phyloP scores from a whole-genome alignment of 768 basidiomycete genomes.

The Clavaria fumosa region DNA sequence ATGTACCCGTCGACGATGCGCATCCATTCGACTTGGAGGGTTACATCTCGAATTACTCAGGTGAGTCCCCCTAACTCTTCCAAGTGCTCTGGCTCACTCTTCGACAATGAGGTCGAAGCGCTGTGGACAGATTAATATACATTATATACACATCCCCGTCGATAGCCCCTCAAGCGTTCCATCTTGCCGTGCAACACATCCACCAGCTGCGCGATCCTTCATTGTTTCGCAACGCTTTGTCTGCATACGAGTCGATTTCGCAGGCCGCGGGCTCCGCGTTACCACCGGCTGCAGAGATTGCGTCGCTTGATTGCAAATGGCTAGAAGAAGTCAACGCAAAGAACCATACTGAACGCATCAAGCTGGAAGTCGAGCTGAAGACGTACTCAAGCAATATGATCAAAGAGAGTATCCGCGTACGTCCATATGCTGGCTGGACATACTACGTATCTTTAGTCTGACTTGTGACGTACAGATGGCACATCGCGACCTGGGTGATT shows the following conservation, averaged over 20 bases:
- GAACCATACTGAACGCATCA: slow-evolving; percentile 62
- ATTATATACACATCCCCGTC: slow-evolving; percentile 50
- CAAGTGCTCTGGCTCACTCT: neutral
- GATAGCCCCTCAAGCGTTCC: slow-evolving; percentile 59
- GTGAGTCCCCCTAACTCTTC: slow-evolving; percentile 20
- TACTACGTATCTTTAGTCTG: neutral
- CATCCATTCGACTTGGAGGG: slow-evolving; percentile 83
- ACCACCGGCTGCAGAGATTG: slow-evolving; percentile 32
- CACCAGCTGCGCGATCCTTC: slow-evolving; percentile 53
- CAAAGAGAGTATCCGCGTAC: slow-evolving; percentile 92
- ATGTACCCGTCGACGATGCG: slow-evolving; percentile 49
- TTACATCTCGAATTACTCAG: slow-evolving; percentile 63
- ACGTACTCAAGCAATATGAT: slow-evolving; percentile 94
- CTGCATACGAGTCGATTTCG: slow-evolving; percentile 37
- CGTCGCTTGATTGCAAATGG: slow-evolving; percentile 54
- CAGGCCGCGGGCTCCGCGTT: slow-evolving; percentile 22
- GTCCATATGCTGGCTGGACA: slow-evolving; percentile 11
- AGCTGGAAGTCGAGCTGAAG: slow-evolving; percentile 87
- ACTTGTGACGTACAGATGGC: slow-evolving; percentile 51
- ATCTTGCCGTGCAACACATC: slow-evolving; percentile 48
- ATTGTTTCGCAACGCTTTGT: slow-evolving; percentile 34
- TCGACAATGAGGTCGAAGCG: slow-evolving; percentile 63
- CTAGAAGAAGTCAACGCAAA: slow-evolving; percentile 47
- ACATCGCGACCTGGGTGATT: slow-evolving; percentile 75
- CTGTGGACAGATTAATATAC: slow-evolving; percentile 57